These are phyloP conservation scores for Yamadazyma buinensis DNA, from an alignment of 1,139 yeast genomes.

Conservation along the genomic window DNA sequence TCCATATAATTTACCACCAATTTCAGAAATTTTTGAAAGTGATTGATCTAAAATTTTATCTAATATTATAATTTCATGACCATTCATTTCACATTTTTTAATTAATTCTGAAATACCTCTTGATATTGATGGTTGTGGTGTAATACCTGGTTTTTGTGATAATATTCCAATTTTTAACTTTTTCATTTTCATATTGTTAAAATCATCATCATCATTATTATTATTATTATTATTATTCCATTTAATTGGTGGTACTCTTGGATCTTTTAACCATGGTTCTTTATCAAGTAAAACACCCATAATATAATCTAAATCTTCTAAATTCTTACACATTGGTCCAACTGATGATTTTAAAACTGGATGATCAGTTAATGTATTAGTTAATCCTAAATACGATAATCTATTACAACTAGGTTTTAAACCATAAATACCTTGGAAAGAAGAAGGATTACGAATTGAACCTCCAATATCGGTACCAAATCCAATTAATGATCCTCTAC, in stretches of 20 bases:
- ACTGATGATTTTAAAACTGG: slow-evolving; percentile 21
- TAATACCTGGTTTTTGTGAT: slow-evolving; percentile 1
- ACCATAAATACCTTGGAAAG: slow-evolving; percentile 7
- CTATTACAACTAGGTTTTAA: slow-evolving; percentile 7
- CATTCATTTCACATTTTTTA: not conserved
- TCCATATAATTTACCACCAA: slow-evolving; percentile 39
- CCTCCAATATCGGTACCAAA: slow-evolving; percentile 59
- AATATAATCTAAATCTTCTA: slow-evolving; percentile 23
- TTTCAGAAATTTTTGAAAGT: slow-evolving; percentile 41
- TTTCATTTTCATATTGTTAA: not conserved
- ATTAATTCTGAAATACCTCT: slow-evolving; percentile 4
- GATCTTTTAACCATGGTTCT: slow-evolving; percentile 17
- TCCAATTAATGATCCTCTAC: slow-evolving; percentile 41
- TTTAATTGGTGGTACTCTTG: slow-evolving; percentile 15
- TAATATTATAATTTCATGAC: slow-evolving; percentile 21
- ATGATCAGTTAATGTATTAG: slow-evolving; percentile 11
- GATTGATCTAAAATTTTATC: slow-evolving; percentile 33
- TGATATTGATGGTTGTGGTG: slow-evolving; percentile 7
- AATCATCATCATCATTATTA: too few species aligned
- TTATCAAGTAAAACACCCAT: slow-evolving; percentile 14
- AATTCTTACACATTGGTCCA: slow-evolving; percentile 31
- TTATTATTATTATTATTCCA: slow-evolving; percentile 7
- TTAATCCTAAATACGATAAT: slow-evolving; percentile 11
- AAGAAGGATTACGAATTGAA: slow-evolving; percentile 40
- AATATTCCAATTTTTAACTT: slow-evolving; percentile 8